A percentile compares a stretch with the other conserved stretches of the same genome.
Evolutionary conservation across 2,329 filamentous ascomycete species (phyloP).

Genomic region (Xylaria sp.): DNA sequence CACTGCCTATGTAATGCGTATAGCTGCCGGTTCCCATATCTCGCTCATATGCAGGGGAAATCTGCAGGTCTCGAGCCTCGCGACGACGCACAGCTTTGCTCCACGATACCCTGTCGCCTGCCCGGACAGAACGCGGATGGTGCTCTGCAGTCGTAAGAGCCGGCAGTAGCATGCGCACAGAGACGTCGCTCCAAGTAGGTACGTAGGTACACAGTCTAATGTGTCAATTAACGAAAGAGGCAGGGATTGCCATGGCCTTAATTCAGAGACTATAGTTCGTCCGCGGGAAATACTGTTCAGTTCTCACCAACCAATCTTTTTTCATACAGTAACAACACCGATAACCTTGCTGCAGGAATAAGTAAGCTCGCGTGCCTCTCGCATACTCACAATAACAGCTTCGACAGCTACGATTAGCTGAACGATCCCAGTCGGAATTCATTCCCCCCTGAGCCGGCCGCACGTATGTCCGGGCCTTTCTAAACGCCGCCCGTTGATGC

Average conservation of each 20-base stretch:
- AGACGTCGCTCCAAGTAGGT: background rate
- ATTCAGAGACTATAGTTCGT: slow-evolving; percentile 1
- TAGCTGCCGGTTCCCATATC: slow-evolving; percentile 19
- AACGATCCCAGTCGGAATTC: background rate
- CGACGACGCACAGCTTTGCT: slow-evolving; percentile 9
- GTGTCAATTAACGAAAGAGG: slow-evolving; percentile 9
- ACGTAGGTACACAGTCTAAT: background rate
- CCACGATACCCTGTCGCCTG: background rate
- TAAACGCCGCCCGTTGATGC: background rate
- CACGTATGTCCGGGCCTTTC: background rate
- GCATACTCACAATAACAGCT: background rate
- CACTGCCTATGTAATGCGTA: background rate
- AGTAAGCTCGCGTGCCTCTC: background rate
- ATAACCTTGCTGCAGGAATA: background rate
- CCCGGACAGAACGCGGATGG: background rate
- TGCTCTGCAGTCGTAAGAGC: background rate
- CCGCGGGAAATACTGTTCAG: background rate
- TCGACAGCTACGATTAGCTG: no score
- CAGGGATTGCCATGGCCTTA: slow-evolving; percentile 7
- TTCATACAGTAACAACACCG: background rate
- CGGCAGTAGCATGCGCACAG: slow-evolving; percentile 2
- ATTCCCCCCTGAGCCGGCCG: no score
- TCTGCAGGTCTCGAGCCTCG: slow-evolving; percentile 15
- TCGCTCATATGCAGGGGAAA: slow-evolving; percentile 29
- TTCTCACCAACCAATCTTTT: background rate